Base-by-base conservation (phyloP, 371 early-diverging fungal species). In the Rhizopus microsporus region DNA sequence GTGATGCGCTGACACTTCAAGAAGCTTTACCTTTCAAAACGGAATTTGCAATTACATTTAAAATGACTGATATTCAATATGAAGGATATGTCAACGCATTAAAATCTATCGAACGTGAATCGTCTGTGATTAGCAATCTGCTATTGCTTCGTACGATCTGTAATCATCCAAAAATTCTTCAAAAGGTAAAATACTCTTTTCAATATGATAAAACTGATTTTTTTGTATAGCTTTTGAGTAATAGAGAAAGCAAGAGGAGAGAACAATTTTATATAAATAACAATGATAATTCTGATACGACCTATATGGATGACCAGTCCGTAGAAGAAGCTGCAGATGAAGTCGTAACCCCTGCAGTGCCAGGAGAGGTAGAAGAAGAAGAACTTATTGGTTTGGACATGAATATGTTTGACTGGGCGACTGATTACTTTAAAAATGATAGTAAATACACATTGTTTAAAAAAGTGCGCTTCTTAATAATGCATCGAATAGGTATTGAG, bases 101-200 rank as follows among this genome's bases (percentile, higher is more conserved):
- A 13, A 44, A 59, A 3, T 33, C 58, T 37, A 17, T 65, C 3
- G 10, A 8, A 34, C 7, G 10, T 1, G 35, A 52, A 29, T 33
- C 23, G 9, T 59, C 65, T 10, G 16, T 77, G 29, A 38, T 55
- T 5, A 48, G 37, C 23, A 16, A 46, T 34, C 23, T 73, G 3
- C 31, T 59, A 3, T 33, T 73, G 9, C 59, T 88, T n/a, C 53
- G 79, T 42, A 71, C 74, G 3, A 77, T 90, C 2, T 90, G 91
- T 63, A 90, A 89, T 47, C 92, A 91, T 64, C 93, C 92, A 1
- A 69, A 78, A 2, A 74, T 86, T 3, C 79, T 83, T n/a, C 40
- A 60, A 49, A 64, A 69, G 54, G 85, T 79, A 68, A 54, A 47
- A 10, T 13, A 40, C 38, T 13, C 17, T 9, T 23, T 17, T 16